phyloP scores from a whole-genome alignment of 768 basidiomycete genomes.

The Tephrocybe sp. region DNA sequence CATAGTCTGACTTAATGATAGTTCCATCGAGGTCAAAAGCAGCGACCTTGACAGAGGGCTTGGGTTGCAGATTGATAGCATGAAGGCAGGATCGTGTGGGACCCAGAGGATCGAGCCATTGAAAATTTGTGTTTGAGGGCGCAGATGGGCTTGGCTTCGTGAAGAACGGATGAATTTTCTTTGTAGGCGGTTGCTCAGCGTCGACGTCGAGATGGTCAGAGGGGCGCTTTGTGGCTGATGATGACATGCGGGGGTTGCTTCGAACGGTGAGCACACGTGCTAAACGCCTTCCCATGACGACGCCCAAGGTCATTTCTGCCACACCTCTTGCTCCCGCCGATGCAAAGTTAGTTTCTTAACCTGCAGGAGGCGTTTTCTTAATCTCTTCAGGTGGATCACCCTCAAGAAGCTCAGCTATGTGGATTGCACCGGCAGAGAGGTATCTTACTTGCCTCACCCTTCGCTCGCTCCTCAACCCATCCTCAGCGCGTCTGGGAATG shows the following conservation, averaged over 20 bases:
- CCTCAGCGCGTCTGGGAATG: constrained; percentile 83
- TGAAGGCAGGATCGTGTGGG: constrained; percentile 38
- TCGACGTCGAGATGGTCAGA: constrained; percentile 8
- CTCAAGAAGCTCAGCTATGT: constrained; percentile 79
- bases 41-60: constrained; percentile 56
- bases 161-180: constrained; percentile 36
- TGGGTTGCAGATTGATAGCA: constrained; percentile 38
- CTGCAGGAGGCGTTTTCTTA: background rate
- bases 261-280: constrained; percentile 5
- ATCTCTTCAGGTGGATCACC: constrained; percentile 68
- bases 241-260: constrained; percentile 9
- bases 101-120: constrained; percentile 41
- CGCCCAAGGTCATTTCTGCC: constrained; percentile 50
- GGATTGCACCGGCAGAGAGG: constrained; percentile 77
- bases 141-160: constrained; percentile 19
- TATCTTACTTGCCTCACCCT: constrained; percentile 24
- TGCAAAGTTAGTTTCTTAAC: constrained; percentile 47
- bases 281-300: constrained; percentile 2
- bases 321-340: constrained; percentile 50
- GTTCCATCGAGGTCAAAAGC: constrained; percentile 90
- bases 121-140: constrained; percentile 23
- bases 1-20: constrained; percentile 56
- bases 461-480: background rate
- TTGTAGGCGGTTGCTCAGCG: background rate
- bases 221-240: constrained; percentile 12